Conservation (phyloP, 495 filamentous ascomycete genomes). For the Tuber umbilicatum region DNA sequence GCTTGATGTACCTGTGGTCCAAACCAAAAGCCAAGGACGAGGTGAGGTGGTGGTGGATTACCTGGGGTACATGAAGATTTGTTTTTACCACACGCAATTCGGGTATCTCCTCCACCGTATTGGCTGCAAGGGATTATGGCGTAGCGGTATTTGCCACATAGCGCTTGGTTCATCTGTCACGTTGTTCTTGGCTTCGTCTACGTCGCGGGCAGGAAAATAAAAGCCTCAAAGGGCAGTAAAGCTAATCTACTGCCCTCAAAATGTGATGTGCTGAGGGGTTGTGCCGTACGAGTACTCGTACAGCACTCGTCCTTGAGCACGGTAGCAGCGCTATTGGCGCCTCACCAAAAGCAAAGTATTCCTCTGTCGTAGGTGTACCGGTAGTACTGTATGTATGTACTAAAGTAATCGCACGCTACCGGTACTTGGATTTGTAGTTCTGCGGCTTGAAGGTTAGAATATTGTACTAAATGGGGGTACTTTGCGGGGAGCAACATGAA, state of each 20-base stretch:
- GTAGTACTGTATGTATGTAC: not conserved
- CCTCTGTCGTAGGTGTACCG: not conserved
- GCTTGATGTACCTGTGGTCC: not conserved
- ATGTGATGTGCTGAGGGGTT: not conserved
- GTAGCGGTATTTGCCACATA: not conserved
- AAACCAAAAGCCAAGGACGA: conserved; percentile 1
- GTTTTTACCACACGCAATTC: not conserved
- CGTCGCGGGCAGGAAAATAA: not conserved
- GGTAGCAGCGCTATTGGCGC: not conserved
- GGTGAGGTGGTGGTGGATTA: not conserved
- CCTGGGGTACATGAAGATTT: conserved; percentile 4
- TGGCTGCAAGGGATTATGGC: not conserved
- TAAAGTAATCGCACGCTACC: not conserved
- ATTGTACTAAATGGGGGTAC: not conserved
- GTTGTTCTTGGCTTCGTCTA: not conserved
- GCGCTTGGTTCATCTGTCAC: not conserved
- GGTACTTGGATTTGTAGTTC: not conserved
- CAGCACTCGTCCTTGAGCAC: too few relatives aligned
- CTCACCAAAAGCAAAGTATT: not conserved
- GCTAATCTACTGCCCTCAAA: not conserved
- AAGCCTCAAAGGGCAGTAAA: not conserved
- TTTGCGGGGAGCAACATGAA: not conserved
- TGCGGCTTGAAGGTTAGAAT: not conserved
- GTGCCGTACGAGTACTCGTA: not conserved
- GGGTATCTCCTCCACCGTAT: not conserved